Conservation (phyloP, 305 asterid species). For the Petunia hybrid region DNA sequence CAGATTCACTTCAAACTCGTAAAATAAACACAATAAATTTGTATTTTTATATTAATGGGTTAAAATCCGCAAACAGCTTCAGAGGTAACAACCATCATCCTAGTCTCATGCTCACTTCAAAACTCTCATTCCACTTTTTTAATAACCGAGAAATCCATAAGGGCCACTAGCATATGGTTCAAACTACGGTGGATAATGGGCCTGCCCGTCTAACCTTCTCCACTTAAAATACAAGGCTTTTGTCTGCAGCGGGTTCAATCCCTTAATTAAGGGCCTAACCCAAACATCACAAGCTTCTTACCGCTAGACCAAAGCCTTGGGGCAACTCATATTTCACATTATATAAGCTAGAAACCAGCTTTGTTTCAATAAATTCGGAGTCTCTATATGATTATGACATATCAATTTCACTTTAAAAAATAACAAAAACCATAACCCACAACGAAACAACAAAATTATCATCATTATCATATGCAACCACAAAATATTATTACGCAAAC, state of each 20-base stretch:
- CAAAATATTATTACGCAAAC: background rate
- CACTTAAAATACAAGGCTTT: too few species aligned
- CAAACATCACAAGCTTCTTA: too few species aligned
- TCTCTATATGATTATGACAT: background rate
- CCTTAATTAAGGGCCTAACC: too few species aligned
- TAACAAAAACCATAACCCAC: background rate
- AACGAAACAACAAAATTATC: background rate
- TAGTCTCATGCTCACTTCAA: conserved; percentile 12
- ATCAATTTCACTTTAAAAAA: background rate
- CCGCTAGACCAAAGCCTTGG: too few species aligned
- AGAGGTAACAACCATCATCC: conserved; percentile 2
- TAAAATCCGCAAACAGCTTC: conserved; percentile 3
- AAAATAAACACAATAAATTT: too few species aligned
- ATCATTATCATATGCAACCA: conserved; percentile 16
- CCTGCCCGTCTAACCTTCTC: too few species aligned
- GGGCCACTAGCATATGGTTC: too few species aligned
- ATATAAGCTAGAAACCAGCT: background rate
- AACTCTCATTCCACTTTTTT: background rate
- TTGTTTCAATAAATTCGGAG: conserved; percentile 1
- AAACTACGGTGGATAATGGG: too few species aligned
- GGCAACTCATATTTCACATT: background rate
- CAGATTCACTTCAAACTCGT: too few species aligned
- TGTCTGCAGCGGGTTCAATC: too few species aligned
- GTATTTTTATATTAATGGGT: background rate
- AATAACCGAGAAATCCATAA: too few species aligned